Base-by-base conservation (phyloP, 2,329 filamentous ascomycete species). In the Aspergillus niger region DNA sequence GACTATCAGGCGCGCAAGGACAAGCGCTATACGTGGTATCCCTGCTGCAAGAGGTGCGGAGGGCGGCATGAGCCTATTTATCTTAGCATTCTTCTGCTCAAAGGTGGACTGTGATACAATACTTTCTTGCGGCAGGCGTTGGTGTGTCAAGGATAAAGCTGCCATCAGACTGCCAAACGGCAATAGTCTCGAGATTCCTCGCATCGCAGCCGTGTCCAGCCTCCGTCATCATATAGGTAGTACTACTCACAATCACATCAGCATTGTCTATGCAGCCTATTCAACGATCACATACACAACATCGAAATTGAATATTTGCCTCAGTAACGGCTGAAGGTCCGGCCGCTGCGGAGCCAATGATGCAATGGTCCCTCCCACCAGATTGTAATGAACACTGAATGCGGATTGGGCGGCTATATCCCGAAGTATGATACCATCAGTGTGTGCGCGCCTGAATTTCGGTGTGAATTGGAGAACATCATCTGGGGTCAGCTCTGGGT, bases 151-250 rank as follows among this genome's bases (percentile, higher is more conserved):
- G 61, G 11, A 69, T 64, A 60, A 76, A 75, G 7, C 63, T 65
- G 0, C 74, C 76, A 58, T 77, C 71, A 0, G 69, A 44, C 3
- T 71, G 63, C 10, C 72, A 58, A 1, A 71, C 76, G 5, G 76
- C 76, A 0, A 68, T 75, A 1, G 76, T 79, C 56, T 79, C 72
- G 3, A 79, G 38, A 24, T 77, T 76, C 2, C 68, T 64, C 1
- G 75, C 74, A 61, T 79, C 76, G 5, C 78, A 67, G 2, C 77
- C 76, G 54, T 78, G 76, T 2, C 74, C 74, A 6, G 76, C 56
- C 58, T 80, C 77, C 0, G 75, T 79, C 2, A 79, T 66, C 67
- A 79, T 67, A 56, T 75, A 80, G 41, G 74, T 64, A 8, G 62
- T n/a, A 44, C 52, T 55, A 11, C 58, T 7, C 64, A 4, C 2